Percentiles rank a stretch among this genome's conserved stretches.
Evolutionary conservation across 169 alveolate genomes (phyloP).

Genomic region (Cryptosporidium meleagridis): DNA sequence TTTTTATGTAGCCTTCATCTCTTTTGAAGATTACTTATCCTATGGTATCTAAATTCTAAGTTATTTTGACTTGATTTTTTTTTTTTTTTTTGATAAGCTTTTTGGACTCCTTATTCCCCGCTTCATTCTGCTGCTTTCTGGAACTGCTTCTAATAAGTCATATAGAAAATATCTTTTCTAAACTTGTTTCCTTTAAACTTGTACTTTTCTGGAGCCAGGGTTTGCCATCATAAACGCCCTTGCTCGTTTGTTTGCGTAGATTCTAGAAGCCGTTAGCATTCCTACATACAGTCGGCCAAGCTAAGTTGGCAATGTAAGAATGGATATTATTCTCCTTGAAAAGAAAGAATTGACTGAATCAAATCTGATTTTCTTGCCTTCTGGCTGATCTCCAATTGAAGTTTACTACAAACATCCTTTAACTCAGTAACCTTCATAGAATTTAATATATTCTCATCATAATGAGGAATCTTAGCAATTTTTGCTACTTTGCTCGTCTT

Average conservation of each 20-base stretch:
- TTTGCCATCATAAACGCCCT: background rate
- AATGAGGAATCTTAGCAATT: conserved; percentile 68
- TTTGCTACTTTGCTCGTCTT: conserved; percentile 65
- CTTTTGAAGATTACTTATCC: background rate
- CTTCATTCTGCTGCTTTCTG: background rate
- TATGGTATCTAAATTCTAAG: background rate
- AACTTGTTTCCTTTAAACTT: background rate
- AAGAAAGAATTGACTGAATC: conserved; percentile 50
- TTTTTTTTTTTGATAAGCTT: background rate
- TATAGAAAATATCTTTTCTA: background rate
- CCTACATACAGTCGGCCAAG: background rate
- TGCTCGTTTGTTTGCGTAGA: background rate
- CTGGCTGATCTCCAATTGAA: conserved; percentile 36
- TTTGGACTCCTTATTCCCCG: background rate
- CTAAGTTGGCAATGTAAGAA: background rate
- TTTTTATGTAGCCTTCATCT: background rate
- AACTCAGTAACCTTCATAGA: conserved; percentile 65
- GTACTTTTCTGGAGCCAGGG: background rate
- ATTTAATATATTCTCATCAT: conserved; percentile 42
- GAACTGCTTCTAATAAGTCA: background rate
- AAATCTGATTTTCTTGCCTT: conserved; percentile 45
- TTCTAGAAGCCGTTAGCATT: background rate
- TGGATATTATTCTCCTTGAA: conserved; percentile 25
- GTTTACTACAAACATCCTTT: conserved; percentile 34
- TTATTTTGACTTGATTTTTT: background rate